Evolutionary conservation across 2,329 filamentous ascomycete species (phyloP).

Genomic region (Alternaria sp.): DNA sequence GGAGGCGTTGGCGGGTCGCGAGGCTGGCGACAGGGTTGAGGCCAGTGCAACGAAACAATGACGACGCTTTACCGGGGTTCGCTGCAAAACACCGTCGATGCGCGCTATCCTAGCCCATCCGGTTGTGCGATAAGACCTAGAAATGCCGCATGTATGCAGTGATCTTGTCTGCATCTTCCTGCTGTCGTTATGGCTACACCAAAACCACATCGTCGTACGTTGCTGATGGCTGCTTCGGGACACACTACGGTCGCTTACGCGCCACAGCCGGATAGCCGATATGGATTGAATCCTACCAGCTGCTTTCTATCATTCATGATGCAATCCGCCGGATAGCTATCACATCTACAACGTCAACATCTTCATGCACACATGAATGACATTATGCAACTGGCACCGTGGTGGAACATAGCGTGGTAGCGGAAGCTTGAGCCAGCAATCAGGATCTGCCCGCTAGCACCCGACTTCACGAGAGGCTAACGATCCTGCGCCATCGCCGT

Average conservation of each 20-base stretch:
- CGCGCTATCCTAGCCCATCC: background rate
- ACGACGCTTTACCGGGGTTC: background rate
- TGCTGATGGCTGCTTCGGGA: background rate
- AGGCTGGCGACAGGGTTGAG: slow-evolving; percentile 13
- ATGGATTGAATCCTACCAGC: background rate
- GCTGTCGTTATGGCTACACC: background rate
- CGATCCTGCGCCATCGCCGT: background rate
- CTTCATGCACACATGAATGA: background rate
- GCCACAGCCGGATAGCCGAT: slow-evolving; percentile 4
- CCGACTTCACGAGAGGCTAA: background rate
- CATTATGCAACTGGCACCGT: background rate
- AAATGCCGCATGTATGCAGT: background rate
- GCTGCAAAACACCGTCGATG: background rate
- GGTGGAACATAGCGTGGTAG: background rate
- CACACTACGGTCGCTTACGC: background rate
- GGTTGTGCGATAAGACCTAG: background rate
- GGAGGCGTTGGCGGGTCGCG: background rate
- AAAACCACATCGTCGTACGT: background rate
- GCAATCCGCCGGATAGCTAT: background rate
- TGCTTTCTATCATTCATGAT: background rate
- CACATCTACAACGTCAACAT: background rate
- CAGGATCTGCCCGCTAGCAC: background rate
- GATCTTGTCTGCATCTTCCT: background rate
- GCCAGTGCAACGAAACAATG: slow-evolving; percentile 1
- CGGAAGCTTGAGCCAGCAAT: background rate